These are phyloP conservation scores for Chalara sp. DNA, from an alignment of 2,329 filamentous ascomycete species.

Conservation along the genomic window DNA sequence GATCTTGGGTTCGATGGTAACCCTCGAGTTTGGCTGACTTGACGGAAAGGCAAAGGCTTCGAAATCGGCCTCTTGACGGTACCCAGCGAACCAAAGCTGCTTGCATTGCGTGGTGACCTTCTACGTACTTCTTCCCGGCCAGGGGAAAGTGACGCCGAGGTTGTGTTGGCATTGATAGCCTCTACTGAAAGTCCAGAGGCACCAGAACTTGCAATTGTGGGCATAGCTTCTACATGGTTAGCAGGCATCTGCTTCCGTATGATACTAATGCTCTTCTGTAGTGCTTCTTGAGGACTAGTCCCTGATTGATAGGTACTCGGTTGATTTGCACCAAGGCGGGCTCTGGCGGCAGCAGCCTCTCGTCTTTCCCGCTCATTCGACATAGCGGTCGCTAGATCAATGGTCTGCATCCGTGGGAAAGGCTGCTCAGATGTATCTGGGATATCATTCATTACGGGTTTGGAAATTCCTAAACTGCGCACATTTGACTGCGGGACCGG, in stretches of 20 bases:
- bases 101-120: slow-evolving; percentile 22
- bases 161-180: slow-evolving; percentile 19
- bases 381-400: slow-evolving; percentile 25
- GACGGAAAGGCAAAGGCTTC: slow-evolving; percentile 7
- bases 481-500: slow-evolving; percentile 16
- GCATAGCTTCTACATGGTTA: slow-evolving; percentile 6
- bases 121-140: slow-evolving; percentile 24
- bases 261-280: slow-evolving; percentile 14
- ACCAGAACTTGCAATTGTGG: slow-evolving; percentile 12
- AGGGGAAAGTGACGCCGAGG: slow-evolving; percentile 26
- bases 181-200: slow-evolving; percentile 9
- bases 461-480: slow-evolving; percentile 23
- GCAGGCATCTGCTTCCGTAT: slow-evolving; percentile 16
- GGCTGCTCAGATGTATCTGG: slow-evolving; percentile 9
- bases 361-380: slow-evolving; percentile 24
- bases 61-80: neutral
- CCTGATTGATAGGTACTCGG: neutral
- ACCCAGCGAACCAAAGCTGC: slow-evolving; percentile 11
- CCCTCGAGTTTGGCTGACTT: slow-evolving; percentile 19
- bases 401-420: slow-evolving; percentile 24
- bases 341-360: slow-evolving; percentile 16
- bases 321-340: slow-evolving; percentile 16
- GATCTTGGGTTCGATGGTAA: slow-evolving; percentile 22
- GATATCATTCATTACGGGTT: slow-evolving; percentile 17
- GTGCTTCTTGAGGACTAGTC: slow-evolving; percentile 14